A percentile compares a stretch with the other conserved stretches of the same genome.
Evolutionary conservation across 2,329 filamentous ascomycete genomes (phyloP).

Genomic region (Capronia epimyces): DNA sequence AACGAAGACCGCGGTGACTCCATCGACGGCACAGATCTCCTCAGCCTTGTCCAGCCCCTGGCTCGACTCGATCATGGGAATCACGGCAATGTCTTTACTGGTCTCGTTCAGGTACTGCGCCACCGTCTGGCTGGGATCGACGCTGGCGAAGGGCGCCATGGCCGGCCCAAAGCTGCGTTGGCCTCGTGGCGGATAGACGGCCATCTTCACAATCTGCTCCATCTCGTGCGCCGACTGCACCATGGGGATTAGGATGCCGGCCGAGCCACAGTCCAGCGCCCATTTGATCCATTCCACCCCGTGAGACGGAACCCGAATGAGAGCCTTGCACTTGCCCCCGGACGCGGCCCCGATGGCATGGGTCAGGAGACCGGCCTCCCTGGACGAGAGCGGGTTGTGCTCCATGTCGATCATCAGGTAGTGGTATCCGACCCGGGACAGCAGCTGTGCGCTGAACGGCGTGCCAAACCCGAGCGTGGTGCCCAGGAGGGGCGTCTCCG

Average conservation of each 20-base stretch:
- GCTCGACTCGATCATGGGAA: conserved; percentile 1
- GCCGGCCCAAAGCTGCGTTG: conserved; percentile 1
- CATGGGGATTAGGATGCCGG: conserved; percentile 46
- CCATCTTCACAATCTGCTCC: not conserved
- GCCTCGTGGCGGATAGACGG: conserved; percentile 2
- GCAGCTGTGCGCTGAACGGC: not conserved
- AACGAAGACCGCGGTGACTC: not conserved
- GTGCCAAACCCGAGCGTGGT: not conserved
- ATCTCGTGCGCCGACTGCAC: not conserved
- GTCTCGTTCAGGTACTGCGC: not conserved
- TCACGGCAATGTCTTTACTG: not conserved
- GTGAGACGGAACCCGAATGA: conserved; percentile 49
- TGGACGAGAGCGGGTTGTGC: not conserved
- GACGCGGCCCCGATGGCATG: conserved; percentile 32
- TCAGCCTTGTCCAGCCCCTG: not conserved
- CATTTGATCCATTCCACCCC: conserved; percentile 59
- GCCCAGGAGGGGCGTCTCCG: no score
- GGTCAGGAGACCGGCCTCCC: not conserved
- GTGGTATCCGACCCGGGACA: not conserved
- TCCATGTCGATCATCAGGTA: conserved; percentile 4
- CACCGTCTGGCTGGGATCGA: not conserved
- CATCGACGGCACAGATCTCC: not conserved
- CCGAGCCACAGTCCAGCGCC: conserved; percentile 55
- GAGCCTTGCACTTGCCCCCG: conserved; percentile 37
- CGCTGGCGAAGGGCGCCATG: not conserved